These are phyloP conservation scores for Naganishia vaughanmartiniae DNA, from an alignment of 768 basidiomycete genomes.

Conservation along the genomic window DNA sequence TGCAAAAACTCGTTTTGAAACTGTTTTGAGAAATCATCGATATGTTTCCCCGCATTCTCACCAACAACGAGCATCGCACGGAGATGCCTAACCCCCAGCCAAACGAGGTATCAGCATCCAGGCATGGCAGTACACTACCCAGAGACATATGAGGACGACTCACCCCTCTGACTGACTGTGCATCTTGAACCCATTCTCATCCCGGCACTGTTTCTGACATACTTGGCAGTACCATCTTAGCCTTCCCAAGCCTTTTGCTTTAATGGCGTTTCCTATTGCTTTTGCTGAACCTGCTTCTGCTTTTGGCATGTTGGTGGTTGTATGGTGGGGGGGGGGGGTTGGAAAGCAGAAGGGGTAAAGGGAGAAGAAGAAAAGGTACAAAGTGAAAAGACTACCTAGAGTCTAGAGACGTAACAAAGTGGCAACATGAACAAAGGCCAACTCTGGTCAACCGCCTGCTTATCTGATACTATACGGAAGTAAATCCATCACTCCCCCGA, in stretches of 20 bases:
- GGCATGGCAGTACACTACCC: not conserved
- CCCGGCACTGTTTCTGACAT: slow-evolving; percentile 93
- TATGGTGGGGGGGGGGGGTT: not conserved
- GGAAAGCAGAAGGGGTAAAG: not conserved
- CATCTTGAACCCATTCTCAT: slow-evolving; percentile 99
- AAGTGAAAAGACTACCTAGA: too few species aligned
- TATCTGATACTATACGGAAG: not conserved
- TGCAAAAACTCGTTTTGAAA: slow-evolving; percentile 93
- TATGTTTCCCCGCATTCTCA: slow-evolving; percentile 86
- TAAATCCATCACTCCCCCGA: not conserved
- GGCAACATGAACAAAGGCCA: not conserved
- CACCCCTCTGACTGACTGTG: slow-evolving; percentile 60
- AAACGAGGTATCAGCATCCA: not conserved
- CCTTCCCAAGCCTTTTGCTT: slow-evolving; percentile 87
- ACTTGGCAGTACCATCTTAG: slow-evolving; percentile 99
- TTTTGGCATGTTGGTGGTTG: slow-evolving; percentile 40
- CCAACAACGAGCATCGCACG: slow-evolving; percentile 97
- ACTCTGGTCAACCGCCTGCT: not conserved
- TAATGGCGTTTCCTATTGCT: slow-evolving; percentile 75
- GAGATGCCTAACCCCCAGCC: slow-evolving; percentile 62
- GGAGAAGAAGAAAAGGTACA: not conserved
- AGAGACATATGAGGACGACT: slow-evolving; percentile 2
- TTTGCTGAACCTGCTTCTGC: slow-evolving; percentile 52
- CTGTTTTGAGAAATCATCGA: slow-evolving; percentile 78
- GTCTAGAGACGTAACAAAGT: not conserved